Conservation (phyloP, 129 eudicot species). For the Saussurea involucrata region DNA sequence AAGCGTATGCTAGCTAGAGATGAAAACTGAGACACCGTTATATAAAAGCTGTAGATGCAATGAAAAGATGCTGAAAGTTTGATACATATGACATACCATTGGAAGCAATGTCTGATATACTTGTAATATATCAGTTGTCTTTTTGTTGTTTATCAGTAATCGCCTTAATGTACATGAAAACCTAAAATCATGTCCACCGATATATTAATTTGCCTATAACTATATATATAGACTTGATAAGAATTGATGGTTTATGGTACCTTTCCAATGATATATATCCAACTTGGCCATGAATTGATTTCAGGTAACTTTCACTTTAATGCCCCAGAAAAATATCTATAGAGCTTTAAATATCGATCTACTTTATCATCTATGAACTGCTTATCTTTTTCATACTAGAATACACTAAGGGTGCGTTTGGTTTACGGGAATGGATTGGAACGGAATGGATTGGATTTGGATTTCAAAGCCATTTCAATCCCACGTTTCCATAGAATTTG, state of each 20-base stretch:
- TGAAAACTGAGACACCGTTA: background rate
- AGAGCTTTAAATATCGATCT: constrained; percentile 16
- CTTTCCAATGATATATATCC: background rate
- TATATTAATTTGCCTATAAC: background rate
- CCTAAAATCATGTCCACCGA: background rate
- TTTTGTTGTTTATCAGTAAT: background rate
- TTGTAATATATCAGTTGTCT: background rate
- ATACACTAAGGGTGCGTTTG: too few relatives aligned
- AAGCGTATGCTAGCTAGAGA: background rate
- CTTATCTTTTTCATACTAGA: background rate
- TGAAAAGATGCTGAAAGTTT: background rate
- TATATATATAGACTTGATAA: background rate
- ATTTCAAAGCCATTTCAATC: too few relatives aligned
- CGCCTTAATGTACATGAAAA: background rate
- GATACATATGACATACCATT: constrained; percentile 24
- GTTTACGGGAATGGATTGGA: too few relatives aligned
- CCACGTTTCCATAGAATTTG: too few relatives aligned
- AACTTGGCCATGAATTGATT: background rate
- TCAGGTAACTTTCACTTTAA: constrained; percentile 1
- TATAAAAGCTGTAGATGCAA: background rate
- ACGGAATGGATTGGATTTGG: too few relatives aligned
- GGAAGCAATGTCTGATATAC: constrained; percentile 15
- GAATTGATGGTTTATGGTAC: background rate
- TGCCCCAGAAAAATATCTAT: background rate
- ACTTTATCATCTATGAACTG: background rate